These are phyloP conservation scores for Schwanniomyces vanrijiae DNA, from an alignment of 805 yeast genomes.

Conservation along the genomic window DNA sequence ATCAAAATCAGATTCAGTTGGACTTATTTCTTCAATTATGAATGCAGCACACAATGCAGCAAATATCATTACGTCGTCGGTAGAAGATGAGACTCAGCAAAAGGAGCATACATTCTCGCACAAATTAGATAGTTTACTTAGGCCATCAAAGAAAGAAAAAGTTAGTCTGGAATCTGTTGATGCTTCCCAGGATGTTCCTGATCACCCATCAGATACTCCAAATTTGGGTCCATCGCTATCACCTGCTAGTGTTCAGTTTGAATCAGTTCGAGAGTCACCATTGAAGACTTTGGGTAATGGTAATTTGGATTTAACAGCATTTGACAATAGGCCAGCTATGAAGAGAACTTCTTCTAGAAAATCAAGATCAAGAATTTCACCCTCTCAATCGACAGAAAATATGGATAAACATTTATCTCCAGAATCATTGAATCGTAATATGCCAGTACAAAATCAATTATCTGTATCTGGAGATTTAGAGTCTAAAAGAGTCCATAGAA, in stretches of 20 bases:
- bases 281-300: slow-evolving; percentile 52
- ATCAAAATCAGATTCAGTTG: slow-evolving; percentile 16
- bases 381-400: slow-evolving; percentile 19
- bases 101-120: slow-evolving; percentile 18
- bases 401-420: slow-evolving; percentile 15
- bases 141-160: slow-evolving; percentile 14
- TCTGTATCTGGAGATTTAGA: slow-evolving; percentile 16
- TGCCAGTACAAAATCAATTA: slow-evolving; percentile 15
- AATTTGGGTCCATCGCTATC: background rate
- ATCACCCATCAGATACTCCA: background rate
- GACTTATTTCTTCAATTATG: slow-evolving; percentile 44
- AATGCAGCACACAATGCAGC: slow-evolving; percentile 51
- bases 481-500: slow-evolving; percentile 19
- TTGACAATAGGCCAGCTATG: slow-evolving; percentile 5
- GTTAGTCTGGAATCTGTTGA: slow-evolving; percentile 8
- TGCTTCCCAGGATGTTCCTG: background rate
- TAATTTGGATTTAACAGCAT: slow-evolving; percentile 27
- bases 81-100: slow-evolving; percentile 7
- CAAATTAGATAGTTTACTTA: slow-evolving; percentile 24
- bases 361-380: slow-evolving; percentile 10
- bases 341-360: background rate
- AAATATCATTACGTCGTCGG: slow-evolving; percentile 14
- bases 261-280: slow-evolving; percentile 47
- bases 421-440: slow-evolving; percentile 14
- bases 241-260: slow-evolving; percentile 42